Conservation (phyloP, 2,329 filamentous ascomycete genomes). For the Magnaporthiopsis poae region DNA sequence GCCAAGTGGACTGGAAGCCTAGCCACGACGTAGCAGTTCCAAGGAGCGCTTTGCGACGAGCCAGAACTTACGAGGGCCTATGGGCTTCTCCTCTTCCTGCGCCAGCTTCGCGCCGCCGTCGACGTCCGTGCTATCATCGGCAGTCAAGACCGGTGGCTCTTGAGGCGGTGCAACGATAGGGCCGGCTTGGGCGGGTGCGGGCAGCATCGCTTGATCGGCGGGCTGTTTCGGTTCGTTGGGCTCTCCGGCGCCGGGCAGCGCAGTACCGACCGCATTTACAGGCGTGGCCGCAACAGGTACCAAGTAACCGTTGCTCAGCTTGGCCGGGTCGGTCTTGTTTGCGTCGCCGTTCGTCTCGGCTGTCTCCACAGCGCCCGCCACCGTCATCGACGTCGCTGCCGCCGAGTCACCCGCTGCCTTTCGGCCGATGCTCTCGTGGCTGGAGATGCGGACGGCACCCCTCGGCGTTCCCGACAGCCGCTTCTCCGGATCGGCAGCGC, state of each 20-base stretch:
- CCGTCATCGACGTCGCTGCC: not conserved
- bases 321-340: not conserved
- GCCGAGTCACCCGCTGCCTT: not conserved
- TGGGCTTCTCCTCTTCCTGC: not conserved
- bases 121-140: not conserved
- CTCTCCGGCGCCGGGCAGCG: not conserved
- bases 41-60: not conserved
- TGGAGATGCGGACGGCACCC: slow-evolving; percentile 1
- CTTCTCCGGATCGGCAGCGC: not conserved
- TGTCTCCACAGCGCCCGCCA: not conserved
- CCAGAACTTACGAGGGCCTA: not conserved
- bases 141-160: not conserved
- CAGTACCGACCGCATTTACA: not conserved
- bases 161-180: not conserved
- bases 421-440: not conserved
- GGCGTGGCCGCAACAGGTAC: too few relatives aligned
- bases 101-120: not conserved
- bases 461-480: not conserved
- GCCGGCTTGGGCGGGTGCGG: too few relatives aligned
- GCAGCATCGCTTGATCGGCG: not conserved
- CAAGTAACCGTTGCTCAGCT: not conserved
- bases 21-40: not conserved
- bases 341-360: not conserved
- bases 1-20: not conserved
- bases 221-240: not conserved